Conservation (phyloP, 805 yeast species). For the Spathaspora arborariae region DNA sequence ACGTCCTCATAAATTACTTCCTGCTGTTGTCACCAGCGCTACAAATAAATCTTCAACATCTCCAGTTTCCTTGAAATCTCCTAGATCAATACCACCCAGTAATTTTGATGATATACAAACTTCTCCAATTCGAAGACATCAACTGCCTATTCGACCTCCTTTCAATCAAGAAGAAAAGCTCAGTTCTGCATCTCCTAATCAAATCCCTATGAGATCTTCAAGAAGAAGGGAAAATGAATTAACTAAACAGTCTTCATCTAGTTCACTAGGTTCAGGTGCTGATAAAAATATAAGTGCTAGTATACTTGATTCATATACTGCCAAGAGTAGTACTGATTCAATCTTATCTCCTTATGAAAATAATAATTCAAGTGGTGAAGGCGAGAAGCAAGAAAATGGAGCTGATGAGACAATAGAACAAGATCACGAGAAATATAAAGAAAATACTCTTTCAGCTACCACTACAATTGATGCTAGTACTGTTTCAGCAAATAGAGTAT, state of each 20-base stretch:
- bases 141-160: neutral
- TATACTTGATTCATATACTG: neutral
- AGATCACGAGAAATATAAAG: neutral
- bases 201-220: conserved; percentile 18
- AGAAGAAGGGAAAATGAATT: conserved; percentile 16
- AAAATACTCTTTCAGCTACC: neutral
- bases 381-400: neutral
- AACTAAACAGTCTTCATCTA: too few relatives aligned
- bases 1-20: neutral
- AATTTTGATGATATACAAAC: neutral
- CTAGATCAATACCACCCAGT: neutral
- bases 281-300: neutral
- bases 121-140: conserved; percentile 1
- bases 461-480: neutral
- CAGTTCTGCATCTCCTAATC: neutral
- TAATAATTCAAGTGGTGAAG: neutral
- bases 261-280: too few relatives aligned
- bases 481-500: neutral
- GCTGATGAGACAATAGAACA: neutral
- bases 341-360: neutral
- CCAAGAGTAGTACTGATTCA: neutral
- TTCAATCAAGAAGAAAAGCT: neutral
- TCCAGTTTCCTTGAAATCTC: neutral
- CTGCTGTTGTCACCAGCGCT: neutral
- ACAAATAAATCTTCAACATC: neutral